phyloP scores from a whole-genome alignment of 495 filamentous ascomycete species.

The Podospora fimiseda region DNA sequence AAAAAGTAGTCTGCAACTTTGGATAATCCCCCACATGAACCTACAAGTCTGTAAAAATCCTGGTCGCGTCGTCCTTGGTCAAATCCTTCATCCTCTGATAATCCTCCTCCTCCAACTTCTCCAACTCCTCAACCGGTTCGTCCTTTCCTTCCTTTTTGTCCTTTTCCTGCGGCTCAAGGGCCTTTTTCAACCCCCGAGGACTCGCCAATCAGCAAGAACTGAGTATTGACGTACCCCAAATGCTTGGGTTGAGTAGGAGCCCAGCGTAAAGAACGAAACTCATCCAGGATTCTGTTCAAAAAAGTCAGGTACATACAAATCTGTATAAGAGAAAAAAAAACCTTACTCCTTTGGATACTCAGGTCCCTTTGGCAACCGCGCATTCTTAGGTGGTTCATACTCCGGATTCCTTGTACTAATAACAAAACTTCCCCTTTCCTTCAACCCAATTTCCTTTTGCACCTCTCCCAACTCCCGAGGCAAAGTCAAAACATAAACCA shows the following conservation, averaged over 20 bases:
- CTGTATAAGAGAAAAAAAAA: neutral
- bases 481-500: slow-evolving; percentile 79
- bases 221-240: slow-evolving; percentile 70
- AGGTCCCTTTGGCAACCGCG: slow-evolving; percentile 56
- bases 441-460: slow-evolving; percentile 70
- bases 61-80: slow-evolving; percentile 28
- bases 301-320: slow-evolving; percentile 7
- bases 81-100: slow-evolving; percentile 32
- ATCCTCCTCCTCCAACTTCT: slow-evolving; percentile 41
- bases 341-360: slow-evolving; percentile 70
- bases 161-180: slow-evolving; percentile 51
- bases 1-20: slow-evolving; percentile 37
- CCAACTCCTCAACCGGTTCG: slow-evolving; percentile 49
- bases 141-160: slow-evolving; percentile 51
- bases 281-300: slow-evolving; percentile 51
- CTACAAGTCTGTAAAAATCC: slow-evolving; percentile 39
- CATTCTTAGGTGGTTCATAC: slow-evolving; percentile 55
- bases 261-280: slow-evolving; percentile 73
- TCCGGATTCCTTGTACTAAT: slow-evolving; percentile 77
- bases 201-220: slow-evolving; percentile 79
- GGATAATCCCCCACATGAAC: slow-evolving; percentile 35
- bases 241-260: slow-evolving; percentile 65
- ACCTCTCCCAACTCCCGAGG: slow-evolving; percentile 63
- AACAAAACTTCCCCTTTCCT: slow-evolving; percentile 67
- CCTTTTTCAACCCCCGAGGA: slow-evolving; percentile 57